These are phyloP conservation scores for Wickerhamomyces tratensis DNA, from an alignment of 805 yeast species.

Conservation along the genomic window DNA sequence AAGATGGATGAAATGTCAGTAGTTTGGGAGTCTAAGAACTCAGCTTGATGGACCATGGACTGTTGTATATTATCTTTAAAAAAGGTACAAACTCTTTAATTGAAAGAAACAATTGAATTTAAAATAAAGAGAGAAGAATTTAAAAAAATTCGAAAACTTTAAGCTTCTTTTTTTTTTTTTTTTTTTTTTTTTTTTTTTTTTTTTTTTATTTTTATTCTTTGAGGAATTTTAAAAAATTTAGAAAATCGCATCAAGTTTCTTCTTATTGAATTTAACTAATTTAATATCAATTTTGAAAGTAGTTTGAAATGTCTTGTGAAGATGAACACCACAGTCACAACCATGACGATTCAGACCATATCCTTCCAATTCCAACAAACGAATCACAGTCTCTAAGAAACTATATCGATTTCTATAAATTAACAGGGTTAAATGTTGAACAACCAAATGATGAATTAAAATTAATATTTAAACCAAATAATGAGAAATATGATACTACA, in stretches of 20 bases:
- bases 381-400: conserved; percentile 57
- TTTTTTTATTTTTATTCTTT: too few relatives aligned
- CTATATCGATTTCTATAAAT: conserved; percentile 48
- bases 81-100: too few relatives aligned
- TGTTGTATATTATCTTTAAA: too few relatives aligned
- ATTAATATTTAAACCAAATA: conserved; percentile 38
- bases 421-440: conserved; percentile 55
- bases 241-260: too few relatives aligned
- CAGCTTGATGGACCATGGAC: conserved; percentile 56
- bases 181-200: too few relatives aligned
- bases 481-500: conserved; percentile 38
- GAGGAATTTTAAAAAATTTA: too few relatives aligned
- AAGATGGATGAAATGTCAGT: conserved; percentile 66
- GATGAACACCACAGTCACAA: conserved; percentile 21
- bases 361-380: conserved; percentile 63
- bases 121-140: too few relatives aligned
- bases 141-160: too few relatives aligned
- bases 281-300: too few relatives aligned
- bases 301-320: conserved; percentile 1
- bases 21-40: conserved; percentile 47
- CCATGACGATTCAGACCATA: conserved; percentile 23
- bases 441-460: conserved; percentile 38
- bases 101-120: too few relatives aligned
- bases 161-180: too few relatives aligned
- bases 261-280: too few relatives aligned